A percentile compares a stretch with the other conserved stretches of the same genome.
These are phyloP conservation scores for Myrmaecium sp. DNA, from an alignment of 2,329 filamentous ascomycete species.

Conservation along the genomic window DNA sequence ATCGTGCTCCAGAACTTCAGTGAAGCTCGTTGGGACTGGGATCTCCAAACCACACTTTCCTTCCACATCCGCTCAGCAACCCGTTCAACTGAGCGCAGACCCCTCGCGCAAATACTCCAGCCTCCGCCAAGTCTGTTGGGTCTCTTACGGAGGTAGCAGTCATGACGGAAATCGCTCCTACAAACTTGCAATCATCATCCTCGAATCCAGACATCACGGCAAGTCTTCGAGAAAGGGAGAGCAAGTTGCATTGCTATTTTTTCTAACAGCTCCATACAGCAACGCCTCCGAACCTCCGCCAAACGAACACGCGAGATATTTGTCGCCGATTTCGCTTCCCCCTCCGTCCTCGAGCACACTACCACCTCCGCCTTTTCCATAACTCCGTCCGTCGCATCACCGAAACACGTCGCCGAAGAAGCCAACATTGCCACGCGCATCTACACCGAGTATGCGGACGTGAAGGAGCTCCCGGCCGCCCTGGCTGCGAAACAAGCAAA, in stretches of 20 bases:
- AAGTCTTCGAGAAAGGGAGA: neutral
- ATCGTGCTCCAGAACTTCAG: too few species aligned
- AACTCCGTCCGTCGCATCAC: slow-evolving; percentile 27
- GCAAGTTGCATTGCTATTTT: neutral
- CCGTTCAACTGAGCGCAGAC: neutral
- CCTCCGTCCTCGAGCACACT: slow-evolving; percentile 23
- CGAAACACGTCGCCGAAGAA: slow-evolving; percentile 26
- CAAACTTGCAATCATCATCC: neutral
- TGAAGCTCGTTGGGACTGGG: too few species aligned
- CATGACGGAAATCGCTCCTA: neutral
- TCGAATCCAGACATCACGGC: neutral
- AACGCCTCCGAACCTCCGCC: slow-evolving; percentile 25
- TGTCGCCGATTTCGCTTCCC: slow-evolving; percentile 32
- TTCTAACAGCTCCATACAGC: slow-evolving; percentile 1
- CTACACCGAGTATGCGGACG: slow-evolving; percentile 58
- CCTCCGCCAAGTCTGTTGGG: neutral
- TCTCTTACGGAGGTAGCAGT: neutral
- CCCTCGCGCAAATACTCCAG: neutral
- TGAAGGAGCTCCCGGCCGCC: slow-evolving; percentile 58
- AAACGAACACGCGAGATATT: slow-evolving; percentile 39
- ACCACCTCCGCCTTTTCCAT: slow-evolving; percentile 22
- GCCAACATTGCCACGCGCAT: slow-evolving; percentile 40
- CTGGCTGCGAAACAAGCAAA: slow-evolving; percentile 66
- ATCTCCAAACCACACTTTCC: too few species aligned
- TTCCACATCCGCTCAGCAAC: too few species aligned